phyloP scores from a whole-genome alignment of 2,329 filamentous ascomycete species.

The Fusarium drepaniforme region DNA sequence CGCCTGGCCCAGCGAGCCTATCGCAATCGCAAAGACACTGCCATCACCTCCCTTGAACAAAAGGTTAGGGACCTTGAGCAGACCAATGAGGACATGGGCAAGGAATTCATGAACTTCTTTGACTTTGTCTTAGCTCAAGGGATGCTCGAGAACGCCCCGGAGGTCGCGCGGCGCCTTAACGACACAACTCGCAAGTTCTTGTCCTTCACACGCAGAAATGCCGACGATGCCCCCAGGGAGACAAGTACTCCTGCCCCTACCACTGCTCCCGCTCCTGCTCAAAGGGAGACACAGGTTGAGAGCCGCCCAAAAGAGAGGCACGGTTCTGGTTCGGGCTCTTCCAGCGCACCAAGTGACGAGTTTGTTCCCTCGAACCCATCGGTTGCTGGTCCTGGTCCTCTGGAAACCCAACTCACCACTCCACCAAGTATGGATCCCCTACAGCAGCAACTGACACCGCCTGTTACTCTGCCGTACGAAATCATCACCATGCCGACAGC shows the following conservation, averaged over 20 bases:
- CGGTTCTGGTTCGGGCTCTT: slow-evolving; percentile 11
- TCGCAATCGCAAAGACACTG: slow-evolving; percentile 84
- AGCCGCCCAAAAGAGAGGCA: slow-evolving; percentile 9
- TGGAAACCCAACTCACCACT: slow-evolving; percentile 15
- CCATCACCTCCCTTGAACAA: slow-evolving; percentile 79
- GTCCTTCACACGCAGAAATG: slow-evolving; percentile 61
- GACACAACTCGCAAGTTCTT: slow-evolving; percentile 70
- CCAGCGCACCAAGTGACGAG: slow-evolving; percentile 15
- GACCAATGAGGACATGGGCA: slow-evolving; percentile 80
- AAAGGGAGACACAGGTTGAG: not conserved
- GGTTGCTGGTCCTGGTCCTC: not conserved
- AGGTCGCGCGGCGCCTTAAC: slow-evolving; percentile 69
- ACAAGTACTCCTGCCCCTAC: not conserved
- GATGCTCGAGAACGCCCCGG: slow-evolving; percentile 67
- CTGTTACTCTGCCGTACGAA: slow-evolving; percentile 53
- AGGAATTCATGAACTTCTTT: slow-evolving; percentile 75
- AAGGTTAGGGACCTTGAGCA: slow-evolving; percentile 77
- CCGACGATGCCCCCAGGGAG: slow-evolving; percentile 46
- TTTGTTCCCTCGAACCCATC: not conserved
- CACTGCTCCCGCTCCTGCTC: not conserved
- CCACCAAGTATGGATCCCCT: slow-evolving; percentile 20
- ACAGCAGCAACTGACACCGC: slow-evolving; percentile 36
- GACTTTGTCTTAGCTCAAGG: slow-evolving; percentile 70
- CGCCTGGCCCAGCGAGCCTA: slow-evolving; percentile 89
- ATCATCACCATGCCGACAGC: slow-evolving; percentile 63